Evolutionary conservation across 768 basidiomycete species (phyloP).

Genomic region (Paxillus ammoniavirescens): DNA sequence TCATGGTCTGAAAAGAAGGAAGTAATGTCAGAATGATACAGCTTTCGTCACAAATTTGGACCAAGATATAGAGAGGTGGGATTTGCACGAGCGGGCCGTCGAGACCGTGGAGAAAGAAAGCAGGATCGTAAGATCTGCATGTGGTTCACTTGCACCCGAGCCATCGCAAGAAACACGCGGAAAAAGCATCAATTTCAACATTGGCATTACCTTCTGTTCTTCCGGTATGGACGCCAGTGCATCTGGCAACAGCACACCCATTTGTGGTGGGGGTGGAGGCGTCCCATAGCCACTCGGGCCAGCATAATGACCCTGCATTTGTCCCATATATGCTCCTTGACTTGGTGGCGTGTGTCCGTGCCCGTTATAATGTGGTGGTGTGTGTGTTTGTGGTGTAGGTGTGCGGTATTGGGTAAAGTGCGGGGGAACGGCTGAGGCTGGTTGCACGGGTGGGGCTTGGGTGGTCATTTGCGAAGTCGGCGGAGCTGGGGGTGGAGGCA

Average conservation of each 20-base stretch:
- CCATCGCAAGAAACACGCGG: conserved; percentile 3
- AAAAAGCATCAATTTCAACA: neutral
- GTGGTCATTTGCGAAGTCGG: conserved; percentile 24
- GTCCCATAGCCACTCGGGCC: conserved; percentile 17
- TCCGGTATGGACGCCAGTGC: conserved; percentile 41
- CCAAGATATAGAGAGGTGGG: neutral
- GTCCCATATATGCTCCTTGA: conserved; percentile 17
- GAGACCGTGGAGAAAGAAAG: neutral
- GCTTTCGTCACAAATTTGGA: neutral
- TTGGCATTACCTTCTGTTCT: too few relatives aligned
- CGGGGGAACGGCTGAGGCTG: conserved; percentile 46
- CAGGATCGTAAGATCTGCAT: neutral
- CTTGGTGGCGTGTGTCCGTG: conserved; percentile 23
- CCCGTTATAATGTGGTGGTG: conserved; percentile 29
- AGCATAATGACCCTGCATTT: conserved; percentile 19
- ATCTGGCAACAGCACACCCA: conserved; percentile 39
- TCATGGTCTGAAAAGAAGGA: conserved; percentile 51
- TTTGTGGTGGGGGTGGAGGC: conserved; percentile 21
- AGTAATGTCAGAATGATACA: conserved; percentile 10
- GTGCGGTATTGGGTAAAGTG: conserved; percentile 37
- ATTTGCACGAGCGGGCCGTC: neutral
- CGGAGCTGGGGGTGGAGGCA: conserved; percentile 16
- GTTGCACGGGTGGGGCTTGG: conserved; percentile 14
- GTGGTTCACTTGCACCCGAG: neutral
- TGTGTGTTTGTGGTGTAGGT: conserved; percentile 34